Percentiles rank a stretch among this genome's conserved stretches.
phyloP scores from a whole-genome alignment of 1,284 basidiomycete species.

The Heterobasidion occidentale region DNA sequence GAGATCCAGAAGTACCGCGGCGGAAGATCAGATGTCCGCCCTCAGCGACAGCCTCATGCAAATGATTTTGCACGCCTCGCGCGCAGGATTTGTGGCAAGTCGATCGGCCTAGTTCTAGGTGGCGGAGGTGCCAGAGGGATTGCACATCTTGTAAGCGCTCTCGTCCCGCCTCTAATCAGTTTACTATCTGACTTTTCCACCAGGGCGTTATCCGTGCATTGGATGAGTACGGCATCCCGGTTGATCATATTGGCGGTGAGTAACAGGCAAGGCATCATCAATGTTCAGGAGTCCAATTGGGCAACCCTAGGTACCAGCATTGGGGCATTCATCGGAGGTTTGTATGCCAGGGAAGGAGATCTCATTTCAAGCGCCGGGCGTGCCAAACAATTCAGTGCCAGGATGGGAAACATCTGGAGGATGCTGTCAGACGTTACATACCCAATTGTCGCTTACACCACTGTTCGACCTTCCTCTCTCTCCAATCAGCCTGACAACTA shows the following conservation, averaged over 20 bases:
- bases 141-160: conserved; percentile 71
- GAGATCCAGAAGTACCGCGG: conserved; percentile 85
- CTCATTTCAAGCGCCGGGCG: conserved; percentile 81
- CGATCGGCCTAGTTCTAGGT: conserved; percentile 91
- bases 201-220: conserved; percentile 87
- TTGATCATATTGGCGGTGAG: conserved; percentile 81
- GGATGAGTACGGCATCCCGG: conserved; percentile 88
- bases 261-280: conserved; percentile 10
- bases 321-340: conserved; percentile 89
- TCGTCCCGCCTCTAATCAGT: conserved; percentile 2
- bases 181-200: neutral
- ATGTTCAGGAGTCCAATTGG: conserved; percentile 1
- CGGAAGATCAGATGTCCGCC: conserved; percentile 55
- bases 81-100: conserved; percentile 85
- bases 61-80: conserved; percentile 94
- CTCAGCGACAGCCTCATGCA: conserved; percentile 71
- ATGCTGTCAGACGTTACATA: conserved; percentile 95
- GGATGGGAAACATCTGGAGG: conserved; percentile 93
- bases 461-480: conserved; percentile 45
- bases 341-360: conserved; percentile 94
- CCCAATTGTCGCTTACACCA: conserved; percentile 96
- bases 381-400: conserved; percentile 86
- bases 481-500: conserved; percentile 9
- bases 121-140: conserved; percentile 95
- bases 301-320: conserved; percentile 68